phyloP scores from a whole-genome alignment of 1,139 yeast species.

The Blastobotrys illinoisensis region DNA sequence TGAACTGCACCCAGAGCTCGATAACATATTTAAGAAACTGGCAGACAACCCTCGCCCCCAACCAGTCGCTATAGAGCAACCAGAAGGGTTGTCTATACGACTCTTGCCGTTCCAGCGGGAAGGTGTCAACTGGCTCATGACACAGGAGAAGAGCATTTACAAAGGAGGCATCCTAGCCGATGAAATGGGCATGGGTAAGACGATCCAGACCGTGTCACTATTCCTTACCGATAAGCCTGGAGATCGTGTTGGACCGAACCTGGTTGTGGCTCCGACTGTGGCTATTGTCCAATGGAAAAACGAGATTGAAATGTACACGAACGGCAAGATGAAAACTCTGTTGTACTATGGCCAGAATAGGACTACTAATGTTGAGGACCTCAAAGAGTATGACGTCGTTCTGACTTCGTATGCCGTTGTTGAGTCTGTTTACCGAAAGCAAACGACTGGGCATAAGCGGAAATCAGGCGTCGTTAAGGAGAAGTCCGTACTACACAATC shows the following conservation, averaged over 20 bases:
- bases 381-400: constrained; percentile 69
- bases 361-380: constrained; percentile 47
- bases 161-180: constrained; percentile 95
- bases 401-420: constrained; percentile 88
- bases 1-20: constrained; percentile 72
- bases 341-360: constrained; percentile 85
- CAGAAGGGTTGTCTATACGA: constrained; percentile 66
- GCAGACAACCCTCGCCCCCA: constrained; percentile 44
- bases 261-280: constrained; percentile 95
- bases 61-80: constrained; percentile 66
- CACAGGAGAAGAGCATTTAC: constrained; percentile 75
- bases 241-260: constrained; percentile 52
- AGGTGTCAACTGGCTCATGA: constrained; percentile 82
- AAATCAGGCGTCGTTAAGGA: constrained; percentile 68
- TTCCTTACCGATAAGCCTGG: constrained; percentile 57
- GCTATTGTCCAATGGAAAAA: constrained; percentile 97
- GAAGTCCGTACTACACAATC: constrained; percentile 65
- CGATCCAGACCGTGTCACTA: constrained; percentile 88
- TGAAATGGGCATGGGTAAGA: constrained; percentile 99
- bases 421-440: constrained; percentile 81
- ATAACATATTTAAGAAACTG: constrained; percentile 64
- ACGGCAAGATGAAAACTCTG: constrained; percentile 58
- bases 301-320: constrained; percentile 82
- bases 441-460: constrained; percentile 74
- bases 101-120: constrained; percentile 88